phyloP scores from a whole-genome alignment of 2,329 filamentous ascomycete species.

The Diaporthe sp. region DNA sequence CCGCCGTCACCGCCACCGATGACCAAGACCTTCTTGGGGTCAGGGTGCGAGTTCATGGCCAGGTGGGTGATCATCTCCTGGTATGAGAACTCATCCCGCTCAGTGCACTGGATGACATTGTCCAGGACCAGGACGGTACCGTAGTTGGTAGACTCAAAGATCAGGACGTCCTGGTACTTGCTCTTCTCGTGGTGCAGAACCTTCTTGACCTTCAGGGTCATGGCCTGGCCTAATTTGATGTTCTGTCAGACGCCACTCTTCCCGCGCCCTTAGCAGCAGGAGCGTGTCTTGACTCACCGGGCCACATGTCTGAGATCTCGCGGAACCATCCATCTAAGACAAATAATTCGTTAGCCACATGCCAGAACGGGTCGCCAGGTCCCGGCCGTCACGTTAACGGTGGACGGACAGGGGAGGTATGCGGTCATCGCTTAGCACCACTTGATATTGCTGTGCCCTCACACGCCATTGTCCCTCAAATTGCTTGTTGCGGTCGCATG shows the following conservation, averaged over 20 bases:
- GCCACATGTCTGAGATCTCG: conserved; percentile 99
- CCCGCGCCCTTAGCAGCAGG: background rate
- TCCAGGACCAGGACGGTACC: conserved; percentile 96
- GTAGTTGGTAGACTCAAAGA: conserved; percentile 98
- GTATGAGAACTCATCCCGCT: conserved; percentile 99
- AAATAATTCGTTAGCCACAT: conserved; percentile 33
- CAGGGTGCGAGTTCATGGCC: conserved; percentile 97
- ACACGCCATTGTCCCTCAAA: background rate
- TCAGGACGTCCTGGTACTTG: conserved; percentile 98
- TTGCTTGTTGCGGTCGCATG: conserved; percentile 2
- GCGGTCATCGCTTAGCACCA: background rate
- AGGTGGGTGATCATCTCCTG: conserved; percentile 99
- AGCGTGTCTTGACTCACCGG: conserved; percentile 62
- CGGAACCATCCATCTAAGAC: conserved; percentile 98
- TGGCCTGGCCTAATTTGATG: conserved; percentile 82
- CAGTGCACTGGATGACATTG: conserved; percentile 99
- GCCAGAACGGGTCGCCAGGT: background rate
- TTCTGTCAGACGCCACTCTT: conserved; percentile 33
- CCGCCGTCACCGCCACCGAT: conserved; percentile 98
- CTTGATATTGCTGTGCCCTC: background rate
- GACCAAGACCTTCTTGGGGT: conserved; percentile 98
- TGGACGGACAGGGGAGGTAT: background rate
- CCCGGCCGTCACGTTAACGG: background rate
- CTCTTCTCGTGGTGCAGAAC: conserved; percentile 99
- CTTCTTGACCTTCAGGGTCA: conserved; percentile 98